Percentiles rank a stretch among this genome's conserved stretches.
These are phyloP conservation scores for Aspergillus fischeri DNA, from an alignment of 2,329 filamentous ascomycete species.

Conservation along the genomic window DNA sequence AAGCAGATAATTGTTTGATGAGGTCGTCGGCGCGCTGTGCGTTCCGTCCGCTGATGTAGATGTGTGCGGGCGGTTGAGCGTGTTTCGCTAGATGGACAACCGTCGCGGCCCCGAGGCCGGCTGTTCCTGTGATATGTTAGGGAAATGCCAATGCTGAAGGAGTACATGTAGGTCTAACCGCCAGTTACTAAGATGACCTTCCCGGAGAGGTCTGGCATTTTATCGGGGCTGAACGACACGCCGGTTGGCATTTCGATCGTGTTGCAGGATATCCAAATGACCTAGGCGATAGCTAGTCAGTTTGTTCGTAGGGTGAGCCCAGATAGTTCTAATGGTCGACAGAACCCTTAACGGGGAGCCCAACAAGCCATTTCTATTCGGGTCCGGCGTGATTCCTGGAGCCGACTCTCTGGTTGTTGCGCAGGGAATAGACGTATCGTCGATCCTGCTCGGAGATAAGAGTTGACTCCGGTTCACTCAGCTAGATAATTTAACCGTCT, in stretches of 20 bases:
- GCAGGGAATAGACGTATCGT: too few species aligned
- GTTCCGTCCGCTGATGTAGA: conserved; percentile 33
- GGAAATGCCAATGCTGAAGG: neutral
- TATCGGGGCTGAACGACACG: neutral
- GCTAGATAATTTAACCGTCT: too few species aligned
- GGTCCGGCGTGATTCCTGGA: too few species aligned
- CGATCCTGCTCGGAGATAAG: too few species aligned
- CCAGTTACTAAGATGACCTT: neutral
- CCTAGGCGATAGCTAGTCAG: neutral
- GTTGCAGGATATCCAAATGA: neutral
- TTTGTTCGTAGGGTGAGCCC: neutral
- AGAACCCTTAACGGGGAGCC: neutral
- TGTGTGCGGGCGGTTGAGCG: conserved; percentile 26
- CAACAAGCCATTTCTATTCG: too few species aligned
- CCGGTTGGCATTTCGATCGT: neutral
- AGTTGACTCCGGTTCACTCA: too few species aligned
- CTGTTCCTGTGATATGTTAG: conserved; percentile 18
- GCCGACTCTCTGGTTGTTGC: too few species aligned
- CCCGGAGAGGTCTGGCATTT: neutral
- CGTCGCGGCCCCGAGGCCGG: conserved; percentile 43
- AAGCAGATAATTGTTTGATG: conserved; percentile 35
- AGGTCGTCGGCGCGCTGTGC: conserved; percentile 29
- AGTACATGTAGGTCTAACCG: neutral
- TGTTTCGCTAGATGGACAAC: conserved; percentile 39
- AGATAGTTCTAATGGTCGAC: neutral